Conservation (phyloP, 2,329 filamentous ascomycete genomes). For the Fusarium foetens region DNA sequence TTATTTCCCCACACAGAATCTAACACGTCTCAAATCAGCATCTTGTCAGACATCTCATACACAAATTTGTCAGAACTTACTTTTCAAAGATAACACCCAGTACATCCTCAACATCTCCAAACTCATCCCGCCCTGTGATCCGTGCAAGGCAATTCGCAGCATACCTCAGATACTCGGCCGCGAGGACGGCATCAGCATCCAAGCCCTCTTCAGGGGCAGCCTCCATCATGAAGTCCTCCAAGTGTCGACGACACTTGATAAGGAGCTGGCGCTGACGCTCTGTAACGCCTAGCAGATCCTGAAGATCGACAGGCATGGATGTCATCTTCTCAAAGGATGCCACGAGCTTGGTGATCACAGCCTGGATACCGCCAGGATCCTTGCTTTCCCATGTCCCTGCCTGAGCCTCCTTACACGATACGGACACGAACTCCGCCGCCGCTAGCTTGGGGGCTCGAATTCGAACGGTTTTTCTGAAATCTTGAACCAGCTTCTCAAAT, state of each 20-base stretch:
- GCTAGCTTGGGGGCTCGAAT: constrained; percentile 39
- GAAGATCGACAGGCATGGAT: constrained; percentile 73
- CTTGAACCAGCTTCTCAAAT: constrained; percentile 52
- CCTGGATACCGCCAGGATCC: constrained; percentile 74
- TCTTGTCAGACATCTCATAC: constrained; percentile 4
- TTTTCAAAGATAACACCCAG: constrained; percentile 98
- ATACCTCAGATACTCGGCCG: constrained; percentile 86
- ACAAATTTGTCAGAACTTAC: constrained; percentile 61
- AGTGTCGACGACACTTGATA: constrained; percentile 73
- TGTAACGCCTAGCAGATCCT: constrained; percentile 89
- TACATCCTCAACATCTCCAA: constrained; percentile 93
- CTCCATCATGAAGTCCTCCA: constrained; percentile 77
- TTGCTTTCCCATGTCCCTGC: constrained; percentile 30
- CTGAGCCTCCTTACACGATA: constrained; percentile 77
- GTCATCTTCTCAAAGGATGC: constrained; percentile 77
- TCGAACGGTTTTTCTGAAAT: constrained; percentile 50
- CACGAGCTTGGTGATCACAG: constrained; percentile 75
- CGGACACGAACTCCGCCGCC: constrained; percentile 55
- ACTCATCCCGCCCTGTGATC: constrained; percentile 87
- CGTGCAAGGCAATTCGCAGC: constrained; percentile 83
- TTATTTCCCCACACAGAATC: constrained; percentile 61
- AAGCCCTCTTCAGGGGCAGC: constrained; percentile 53
- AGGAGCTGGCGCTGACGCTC: constrained; percentile 89
- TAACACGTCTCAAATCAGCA: constrained; percentile 42
- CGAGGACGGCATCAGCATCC: constrained; percentile 85